Evolutionary conservation across 148 eudicot species (phyloP).

Genomic region (Chenopodium quinoa): DNA sequence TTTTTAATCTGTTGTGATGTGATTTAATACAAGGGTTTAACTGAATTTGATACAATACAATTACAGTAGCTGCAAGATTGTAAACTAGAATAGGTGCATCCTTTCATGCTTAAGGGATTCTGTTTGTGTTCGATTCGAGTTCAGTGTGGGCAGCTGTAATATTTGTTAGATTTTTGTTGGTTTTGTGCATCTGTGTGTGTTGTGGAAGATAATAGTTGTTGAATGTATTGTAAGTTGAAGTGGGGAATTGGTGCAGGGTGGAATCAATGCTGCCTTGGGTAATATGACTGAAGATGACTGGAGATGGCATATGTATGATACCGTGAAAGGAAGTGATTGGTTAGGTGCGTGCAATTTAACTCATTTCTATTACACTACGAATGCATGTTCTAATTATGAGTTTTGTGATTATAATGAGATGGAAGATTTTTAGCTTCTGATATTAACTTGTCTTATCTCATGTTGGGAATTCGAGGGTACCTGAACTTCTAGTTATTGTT

Average conservation of each 20-base stretch:
- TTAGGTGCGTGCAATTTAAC: constrained; percentile 46
- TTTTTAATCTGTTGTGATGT: background rate
- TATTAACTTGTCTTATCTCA: background rate
- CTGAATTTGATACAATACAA: background rate
- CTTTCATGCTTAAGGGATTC: background rate
- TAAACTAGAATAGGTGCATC: too few relatives aligned
- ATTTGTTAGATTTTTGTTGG: background rate
- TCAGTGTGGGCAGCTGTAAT: background rate
- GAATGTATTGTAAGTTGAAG: background rate
- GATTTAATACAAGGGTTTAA: background rate
- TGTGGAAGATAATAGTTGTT: background rate
- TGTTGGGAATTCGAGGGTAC: background rate
- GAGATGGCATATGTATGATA: constrained; percentile 99
- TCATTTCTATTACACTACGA: background rate
- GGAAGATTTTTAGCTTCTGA: background rate
- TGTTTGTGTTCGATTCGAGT: background rate
- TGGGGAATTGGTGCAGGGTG: constrained; percentile 61
- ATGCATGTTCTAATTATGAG: background rate
- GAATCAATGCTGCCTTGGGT: constrained; percentile 98
- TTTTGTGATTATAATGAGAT: background rate
- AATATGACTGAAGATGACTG: constrained; percentile 97
- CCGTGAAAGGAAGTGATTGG: constrained; percentile 99
- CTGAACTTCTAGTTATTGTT: background rate
- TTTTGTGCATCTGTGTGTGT: too few relatives aligned
- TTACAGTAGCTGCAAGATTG: background rate